Base-by-base conservation (phyloP, 768 basidiomycete genomes). In the Lactifluus pinguis region DNA sequence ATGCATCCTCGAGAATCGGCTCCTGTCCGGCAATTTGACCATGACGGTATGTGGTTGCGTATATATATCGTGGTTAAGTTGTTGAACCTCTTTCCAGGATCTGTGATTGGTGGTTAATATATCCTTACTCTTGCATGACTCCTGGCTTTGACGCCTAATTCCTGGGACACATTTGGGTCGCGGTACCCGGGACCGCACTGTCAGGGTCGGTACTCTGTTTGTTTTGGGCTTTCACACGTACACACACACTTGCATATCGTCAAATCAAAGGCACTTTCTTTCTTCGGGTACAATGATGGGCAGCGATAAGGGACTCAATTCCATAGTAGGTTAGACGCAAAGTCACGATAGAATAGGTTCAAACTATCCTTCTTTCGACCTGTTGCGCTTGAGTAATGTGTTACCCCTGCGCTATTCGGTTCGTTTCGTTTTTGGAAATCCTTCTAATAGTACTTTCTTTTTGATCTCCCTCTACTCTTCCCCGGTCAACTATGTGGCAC, bases 11-110 rank as follows among this genome's bases (percentile, higher is more conserved):
- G 86, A 87, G 72, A 86, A 86, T 75, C 79, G 83, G 67, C 72
- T 93, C 64, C 78, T 94, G 51, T 90, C 90, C 48, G 90, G 92
- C 63, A 92, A 89, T 75, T 74, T 93, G 72, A 86, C 83, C 70
- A 88, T 92, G 83, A 92, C 86, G 69, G 85, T 71, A 52, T 52
- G 70, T 68, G 44, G 8, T 41, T 62, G 9, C 48, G 32, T 50
- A 30, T 55, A 10, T 13, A 21, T 25, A 13, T 41, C 29, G 56
- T n/a, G 34, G 25, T 14, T 5, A 5, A 13, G 9, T 25, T 25
- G 32, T 34, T 34, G 10, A 45, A 13, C 38, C 1, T 49, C 34
- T 36, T 49, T 34, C 15, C 29, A 62, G 61, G 61, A 62, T 21
- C 41, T 62, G 47, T 62, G 25, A 62, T 58, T 19, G n/a, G 38